Conservation (phyloP, 2,329 filamentous ascomycete genomes). For the Beauveria asiatica region DNA sequence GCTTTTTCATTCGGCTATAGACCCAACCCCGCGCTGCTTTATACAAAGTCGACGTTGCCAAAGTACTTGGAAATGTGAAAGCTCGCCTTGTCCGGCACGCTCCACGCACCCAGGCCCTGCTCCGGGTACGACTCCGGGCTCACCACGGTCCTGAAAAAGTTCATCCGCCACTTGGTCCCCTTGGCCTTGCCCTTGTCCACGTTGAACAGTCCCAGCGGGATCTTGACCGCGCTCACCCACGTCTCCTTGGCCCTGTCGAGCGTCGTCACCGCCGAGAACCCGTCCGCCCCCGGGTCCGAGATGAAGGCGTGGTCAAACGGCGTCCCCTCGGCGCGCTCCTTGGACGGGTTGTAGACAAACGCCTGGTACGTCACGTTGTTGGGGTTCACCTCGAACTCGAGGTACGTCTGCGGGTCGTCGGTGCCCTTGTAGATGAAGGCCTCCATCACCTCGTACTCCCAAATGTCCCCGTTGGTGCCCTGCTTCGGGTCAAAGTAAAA, state of each 20-base stretch:
- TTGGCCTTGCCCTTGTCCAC: conserved; percentile 33
- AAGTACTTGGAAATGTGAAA: conserved; percentile 42
- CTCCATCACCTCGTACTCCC: conserved; percentile 43
- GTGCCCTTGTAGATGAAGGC: conserved; percentile 38
- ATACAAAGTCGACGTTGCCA: conserved; percentile 31
- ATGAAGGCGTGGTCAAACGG: conserved; percentile 37
- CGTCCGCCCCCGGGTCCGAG: conserved; percentile 30
- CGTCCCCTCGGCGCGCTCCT: conserved; percentile 30
- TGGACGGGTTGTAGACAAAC: conserved; percentile 42
- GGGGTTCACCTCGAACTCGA: conserved; percentile 43
- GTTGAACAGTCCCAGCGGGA: conserved; percentile 42
- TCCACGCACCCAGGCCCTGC: conserved; percentile 38
- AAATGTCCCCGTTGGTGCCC: conserved; percentile 38
- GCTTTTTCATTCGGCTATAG: neutral
- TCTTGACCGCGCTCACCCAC: conserved; percentile 33
- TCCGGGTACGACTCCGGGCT: conserved; percentile 33
- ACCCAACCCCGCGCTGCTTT: neutral
- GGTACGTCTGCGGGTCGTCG: conserved; percentile 38
- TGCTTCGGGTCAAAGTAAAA: conserved; percentile 37
- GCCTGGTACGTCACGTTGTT: conserved; percentile 44
- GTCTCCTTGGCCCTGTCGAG: conserved; percentile 26
- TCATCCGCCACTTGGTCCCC: conserved; percentile 42
- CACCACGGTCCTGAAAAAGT: conserved; percentile 41
- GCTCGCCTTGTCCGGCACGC: conserved; percentile 33
- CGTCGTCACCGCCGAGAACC: conserved; percentile 31